Percentiles rank a stretch among this genome's conserved stretches.
These are phyloP conservation scores for Boletus edulis DNA, from an alignment of 768 basidiomycete species.

Conservation along the genomic window DNA sequence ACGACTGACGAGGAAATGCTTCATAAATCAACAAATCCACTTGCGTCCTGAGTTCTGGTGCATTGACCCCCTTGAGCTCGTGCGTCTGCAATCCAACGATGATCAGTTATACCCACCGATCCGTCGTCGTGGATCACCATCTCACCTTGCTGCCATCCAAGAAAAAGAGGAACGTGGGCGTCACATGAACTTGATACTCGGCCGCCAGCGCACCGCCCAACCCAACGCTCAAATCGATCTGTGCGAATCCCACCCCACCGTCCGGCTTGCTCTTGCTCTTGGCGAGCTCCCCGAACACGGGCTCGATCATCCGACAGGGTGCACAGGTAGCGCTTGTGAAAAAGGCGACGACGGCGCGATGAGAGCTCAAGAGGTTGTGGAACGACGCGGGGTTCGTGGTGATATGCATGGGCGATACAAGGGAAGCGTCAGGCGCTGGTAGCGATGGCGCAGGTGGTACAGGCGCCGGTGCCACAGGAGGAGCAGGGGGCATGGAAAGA, in stretches of 20 bases:
- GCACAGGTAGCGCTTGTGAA: conserved; percentile 77
- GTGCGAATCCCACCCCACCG: conserved; percentile 68
- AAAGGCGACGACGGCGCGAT: conserved; percentile 74
- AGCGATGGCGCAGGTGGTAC: conserved; percentile 23
- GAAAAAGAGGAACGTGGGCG: conserved; percentile 91
- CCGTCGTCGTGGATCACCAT: neutral
- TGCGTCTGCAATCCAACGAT: conserved; percentile 43
- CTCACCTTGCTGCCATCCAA: conserved; percentile 67
- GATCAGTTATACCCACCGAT: neutral
- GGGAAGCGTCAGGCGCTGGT: conserved; percentile 40
- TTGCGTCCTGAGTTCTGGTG: conserved; percentile 66
- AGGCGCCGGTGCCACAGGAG: conserved; percentile 6
- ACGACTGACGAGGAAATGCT: conserved; percentile 73
- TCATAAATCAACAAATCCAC: conserved; percentile 72
- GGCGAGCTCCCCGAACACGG: conserved; percentile 77
- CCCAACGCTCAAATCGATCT: conserved; percentile 78
- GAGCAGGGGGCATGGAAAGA: neutral
- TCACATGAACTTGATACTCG: conserved; percentile 67
- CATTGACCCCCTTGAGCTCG: conserved; percentile 73
- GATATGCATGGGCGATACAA: conserved; percentile 64
- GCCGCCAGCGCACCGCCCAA: conserved; percentile 57
- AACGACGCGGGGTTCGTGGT: conserved; percentile 77
- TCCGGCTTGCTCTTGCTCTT: conserved; percentile 50
- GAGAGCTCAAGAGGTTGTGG: conserved; percentile 56
- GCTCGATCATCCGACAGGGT: conserved; percentile 83